Evolutionary conservation across 345 rosid species (phyloP).

Genomic region (Euphorbia tirucalli): DNA sequence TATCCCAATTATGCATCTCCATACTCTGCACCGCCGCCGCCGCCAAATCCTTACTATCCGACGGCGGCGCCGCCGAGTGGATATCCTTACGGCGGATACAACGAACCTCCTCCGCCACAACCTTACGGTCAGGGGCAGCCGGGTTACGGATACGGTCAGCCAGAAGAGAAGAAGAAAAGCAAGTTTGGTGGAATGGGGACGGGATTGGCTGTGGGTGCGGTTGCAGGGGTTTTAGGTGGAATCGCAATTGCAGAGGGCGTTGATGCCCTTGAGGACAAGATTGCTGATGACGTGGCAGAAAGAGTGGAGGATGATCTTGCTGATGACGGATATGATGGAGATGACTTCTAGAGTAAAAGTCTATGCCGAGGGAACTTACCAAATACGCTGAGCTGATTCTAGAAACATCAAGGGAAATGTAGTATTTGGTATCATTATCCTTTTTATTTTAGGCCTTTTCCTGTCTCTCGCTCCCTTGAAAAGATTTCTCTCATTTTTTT

Average conservation of each 20-base stretch:
- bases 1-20: conserved; percentile 26
- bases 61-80: conserved; percentile 34
- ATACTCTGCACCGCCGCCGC: conserved; percentile 31
- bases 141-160: conserved; percentile 19
- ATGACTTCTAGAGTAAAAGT: conserved; percentile 28
- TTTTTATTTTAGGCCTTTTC: no score
- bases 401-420: background rate
- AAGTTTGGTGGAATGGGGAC: conserved; percentile 82
- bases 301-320: conserved; percentile 56
- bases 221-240: conserved; percentile 74
- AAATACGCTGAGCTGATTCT: background rate
- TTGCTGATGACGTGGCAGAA: conserved; percentile 59
- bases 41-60: conserved; percentile 26
- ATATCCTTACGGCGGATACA: conserved; percentile 29
- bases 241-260: conserved; percentile 67
- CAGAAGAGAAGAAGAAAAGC: conserved; percentile 50
- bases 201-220: conserved; percentile 84
- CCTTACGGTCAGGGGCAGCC: conserved; percentile 18
- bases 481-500: no score
- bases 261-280: conserved; percentile 62
- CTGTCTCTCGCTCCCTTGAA: no score
- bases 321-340: conserved; percentile 29
- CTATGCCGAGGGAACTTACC: background rate
- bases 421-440: background rate
- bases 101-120: conserved; percentile 18